Percentiles rank a stretch among this genome's conserved stretches.
phyloP scores from a whole-genome alignment of 768 basidiomycete species.

The Leccinellum albellum region DNA sequence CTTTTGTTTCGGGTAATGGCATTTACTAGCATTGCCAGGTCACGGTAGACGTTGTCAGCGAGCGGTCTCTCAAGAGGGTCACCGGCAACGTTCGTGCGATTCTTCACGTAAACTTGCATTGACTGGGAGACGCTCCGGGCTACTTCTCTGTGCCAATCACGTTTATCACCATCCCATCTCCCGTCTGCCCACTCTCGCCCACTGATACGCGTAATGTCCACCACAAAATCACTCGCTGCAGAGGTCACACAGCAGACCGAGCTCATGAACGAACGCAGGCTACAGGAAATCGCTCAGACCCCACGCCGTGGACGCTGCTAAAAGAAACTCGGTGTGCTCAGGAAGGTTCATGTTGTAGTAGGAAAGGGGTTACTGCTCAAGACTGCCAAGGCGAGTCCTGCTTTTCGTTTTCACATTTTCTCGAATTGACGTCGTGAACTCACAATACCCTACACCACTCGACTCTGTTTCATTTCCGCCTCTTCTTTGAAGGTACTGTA shows the following conservation, averaged over 20 bases:
- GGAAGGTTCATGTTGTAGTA: slow-evolving; percentile 49
- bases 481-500: not conserved
- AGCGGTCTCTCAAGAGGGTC: not conserved
- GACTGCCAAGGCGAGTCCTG: slow-evolving; percentile 77
- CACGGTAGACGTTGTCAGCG: not conserved
- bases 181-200: too few species aligned
- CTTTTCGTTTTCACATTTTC: not conserved
- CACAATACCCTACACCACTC: too few species aligned
- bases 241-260: slow-evolving; percentile 55
- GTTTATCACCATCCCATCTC: too few species aligned
- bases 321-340: slow-evolving; percentile 68
- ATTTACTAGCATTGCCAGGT: not conserved
- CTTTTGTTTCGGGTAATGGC: not conserved
- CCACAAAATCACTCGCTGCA: slow-evolving; percentile 42
- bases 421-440: not conserved
- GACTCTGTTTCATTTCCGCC: not conserved
- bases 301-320: slow-evolving; percentile 51
- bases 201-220: slow-evolving; percentile 9
- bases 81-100: too few species aligned
- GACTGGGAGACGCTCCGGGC: too few species aligned
- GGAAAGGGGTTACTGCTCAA: slow-evolving; percentile 64
- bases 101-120: too few species aligned
- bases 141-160: too few species aligned
- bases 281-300: slow-evolving; percentile 48
- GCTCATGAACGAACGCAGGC: slow-evolving; percentile 59